These are phyloP conservation scores for Geosmithia morbida DNA, from an alignment of 2,329 filamentous ascomycete genomes.

Conservation along the genomic window DNA sequence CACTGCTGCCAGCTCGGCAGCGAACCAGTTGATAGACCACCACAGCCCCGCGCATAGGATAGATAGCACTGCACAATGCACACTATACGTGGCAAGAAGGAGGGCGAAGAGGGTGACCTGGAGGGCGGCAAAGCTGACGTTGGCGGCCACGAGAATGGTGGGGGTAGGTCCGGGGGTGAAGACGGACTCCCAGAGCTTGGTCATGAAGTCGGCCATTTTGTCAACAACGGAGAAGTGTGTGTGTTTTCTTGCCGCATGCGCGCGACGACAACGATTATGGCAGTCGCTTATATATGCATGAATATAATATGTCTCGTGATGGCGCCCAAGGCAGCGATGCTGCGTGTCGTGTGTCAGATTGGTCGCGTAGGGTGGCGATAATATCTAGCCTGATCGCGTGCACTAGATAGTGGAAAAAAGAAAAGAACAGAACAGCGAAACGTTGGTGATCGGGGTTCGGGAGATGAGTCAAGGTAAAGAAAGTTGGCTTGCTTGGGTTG, in stretches of 20 bases:
- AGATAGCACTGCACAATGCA: constrained; percentile 79
- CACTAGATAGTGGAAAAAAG: too few relatives aligned
- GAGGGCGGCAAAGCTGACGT: constrained; percentile 73
- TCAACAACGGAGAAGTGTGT: neutral
- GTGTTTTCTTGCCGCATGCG: neutral
- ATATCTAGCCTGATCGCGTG: neutral
- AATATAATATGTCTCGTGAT: neutral
- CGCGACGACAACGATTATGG: neutral
- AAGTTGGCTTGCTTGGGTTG: too few relatives aligned
- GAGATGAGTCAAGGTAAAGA: too few relatives aligned
- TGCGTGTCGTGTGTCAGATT: neutral
- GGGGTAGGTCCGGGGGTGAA: constrained; percentile 88
- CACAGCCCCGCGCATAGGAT: constrained; percentile 69
- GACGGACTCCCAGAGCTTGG: constrained; percentile 78
- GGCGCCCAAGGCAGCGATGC: neutral
- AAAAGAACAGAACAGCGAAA: neutral
- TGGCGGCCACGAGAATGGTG: constrained; percentile 77
- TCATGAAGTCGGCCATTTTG: constrained; percentile 46
- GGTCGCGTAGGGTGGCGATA: neutral
- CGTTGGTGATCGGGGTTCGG: too few relatives aligned
- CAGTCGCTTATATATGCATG: neutral
- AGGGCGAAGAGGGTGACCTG: constrained; percentile 66
- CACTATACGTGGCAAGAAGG: constrained; percentile 67
- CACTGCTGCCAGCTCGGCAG: constrained; percentile 41
- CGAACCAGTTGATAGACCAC: constrained; percentile 97